Base-by-base conservation (phyloP, 1,284 basidiomycete species). In the Cryptococcus sp. region DNA sequence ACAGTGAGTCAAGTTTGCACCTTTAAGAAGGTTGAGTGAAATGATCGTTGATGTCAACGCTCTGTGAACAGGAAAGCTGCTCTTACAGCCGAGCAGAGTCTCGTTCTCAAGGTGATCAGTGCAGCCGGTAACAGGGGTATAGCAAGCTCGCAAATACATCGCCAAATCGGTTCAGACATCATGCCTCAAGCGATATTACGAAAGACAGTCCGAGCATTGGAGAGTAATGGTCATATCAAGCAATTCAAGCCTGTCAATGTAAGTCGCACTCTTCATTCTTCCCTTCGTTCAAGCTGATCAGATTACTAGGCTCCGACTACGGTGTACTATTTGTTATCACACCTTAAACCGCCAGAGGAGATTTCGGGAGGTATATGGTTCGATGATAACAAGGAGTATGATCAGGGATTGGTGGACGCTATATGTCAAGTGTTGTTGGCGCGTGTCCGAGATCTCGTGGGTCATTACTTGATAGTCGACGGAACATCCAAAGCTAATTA, bases 301-400 rank as follows among this genome's bases (percentile, higher is more conserved):
- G n/a, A 45, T 27, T 19, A n/a, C 4, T 48, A 78, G 73, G 68
- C 71, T 0, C 77, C 77, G 0, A 78, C 75, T 3, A 67, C 72
- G 50, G 64, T 69, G 8, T 64, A 74, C 40, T 79, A 74, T 59
- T 71, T 77, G 38, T 49, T 74, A 41, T 57, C 70, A 0, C 62
- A 73, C 41, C 51, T 75, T 31, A 72, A 68, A 42, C 77, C 76
- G 5, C 72, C 76, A 15, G 75, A 75, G 60, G 75, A 77, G 38
- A 61, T 78, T 46, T 68, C 72, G 1, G 78, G 78, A 39, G 78
- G 78, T 23, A 68, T 78, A 3, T 79, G 76, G 75, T 78, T 76
- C 53, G 71, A 76, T 48, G 70, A 72, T 39, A 72, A 68, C 55
- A 73, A 75, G 53, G 76, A 76, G 50, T 76, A 77, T 47, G 77